Conservation (phyloP, 2,329 filamentous ascomycete species). For the Botryotinia convoluta region DNA sequence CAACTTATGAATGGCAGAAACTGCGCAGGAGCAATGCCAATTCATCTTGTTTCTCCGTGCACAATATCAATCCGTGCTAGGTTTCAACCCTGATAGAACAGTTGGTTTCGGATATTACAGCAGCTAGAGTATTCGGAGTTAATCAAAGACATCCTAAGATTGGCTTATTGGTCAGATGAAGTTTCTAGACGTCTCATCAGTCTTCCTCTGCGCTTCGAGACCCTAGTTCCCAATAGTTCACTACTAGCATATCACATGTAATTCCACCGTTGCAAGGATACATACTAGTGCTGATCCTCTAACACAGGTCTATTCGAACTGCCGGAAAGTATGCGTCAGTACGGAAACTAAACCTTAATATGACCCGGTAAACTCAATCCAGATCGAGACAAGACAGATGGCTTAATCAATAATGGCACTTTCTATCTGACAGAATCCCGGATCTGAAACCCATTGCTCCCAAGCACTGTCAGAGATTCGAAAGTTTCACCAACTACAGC, state of each 20-base stretch:
- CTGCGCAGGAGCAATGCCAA: neutral
- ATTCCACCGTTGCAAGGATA: neutral
- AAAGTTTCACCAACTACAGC: neutral
- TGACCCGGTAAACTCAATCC: neutral
- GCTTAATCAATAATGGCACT: neutral
- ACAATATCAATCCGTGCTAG: neutral
- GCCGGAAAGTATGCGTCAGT: neutral
- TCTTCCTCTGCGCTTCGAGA: neutral
- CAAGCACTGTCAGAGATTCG: neutral
- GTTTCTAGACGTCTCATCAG: neutral
- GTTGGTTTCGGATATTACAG: neutral
- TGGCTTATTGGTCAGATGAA: neutral
- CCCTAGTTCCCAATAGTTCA: neutral
- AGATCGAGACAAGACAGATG: neutral
- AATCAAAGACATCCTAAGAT: neutral
- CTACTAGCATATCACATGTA: neutral
- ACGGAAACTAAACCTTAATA: neutral
- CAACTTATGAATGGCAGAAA: neutral
- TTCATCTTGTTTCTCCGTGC: neutral
- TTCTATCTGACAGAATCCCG: neutral
- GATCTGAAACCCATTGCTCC: neutral
- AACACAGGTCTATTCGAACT: neutral
- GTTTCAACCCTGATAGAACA: slow-evolving; percentile 7
- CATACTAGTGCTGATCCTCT: neutral
- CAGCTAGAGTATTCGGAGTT: neutral